Conservation (phyloP, 257 asterid genomes). For the Solanum ossicruentum region DNA sequence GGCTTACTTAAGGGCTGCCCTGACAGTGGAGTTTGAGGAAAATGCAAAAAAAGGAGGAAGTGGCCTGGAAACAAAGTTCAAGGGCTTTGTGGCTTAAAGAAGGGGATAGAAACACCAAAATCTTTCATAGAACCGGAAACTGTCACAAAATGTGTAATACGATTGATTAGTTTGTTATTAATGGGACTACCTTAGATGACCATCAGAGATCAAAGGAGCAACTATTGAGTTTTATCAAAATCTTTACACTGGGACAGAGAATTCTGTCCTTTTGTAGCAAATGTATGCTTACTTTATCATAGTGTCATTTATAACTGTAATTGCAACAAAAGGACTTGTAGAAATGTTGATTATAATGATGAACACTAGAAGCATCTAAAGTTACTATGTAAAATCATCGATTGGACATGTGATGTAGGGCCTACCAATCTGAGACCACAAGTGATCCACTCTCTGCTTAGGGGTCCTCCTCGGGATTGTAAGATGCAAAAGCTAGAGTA, state of each 20-base stretch:
- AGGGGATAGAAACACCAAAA: not conserved
- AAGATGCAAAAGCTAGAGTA: not conserved
- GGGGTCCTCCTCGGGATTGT: not conserved
- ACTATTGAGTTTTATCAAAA: not conserved
- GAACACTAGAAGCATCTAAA: not conserved
- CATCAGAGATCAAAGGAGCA: not conserved
- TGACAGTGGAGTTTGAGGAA: not conserved
- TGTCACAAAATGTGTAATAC: not conserved
- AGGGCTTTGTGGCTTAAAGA: not conserved
- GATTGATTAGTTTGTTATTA: not conserved
- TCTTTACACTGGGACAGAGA: not conserved
- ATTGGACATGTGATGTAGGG: not conserved
- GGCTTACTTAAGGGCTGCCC: not conserved
- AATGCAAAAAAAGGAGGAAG: not conserved
- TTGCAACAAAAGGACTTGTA: not conserved
- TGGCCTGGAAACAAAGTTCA: not conserved
- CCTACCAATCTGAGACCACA: not conserved
- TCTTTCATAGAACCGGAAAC: not conserved
- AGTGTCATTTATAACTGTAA: not conserved
- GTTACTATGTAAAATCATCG: not conserved
- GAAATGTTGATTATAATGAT: not conserved
- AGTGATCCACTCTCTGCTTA: not conserved
- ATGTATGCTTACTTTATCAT: not conserved
- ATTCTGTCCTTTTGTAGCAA: not conserved
- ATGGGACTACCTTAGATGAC: not conserved